Conservation (phyloP, 1,284 basidiomycete species). For the Stygiomarasmius scandens region DNA sequence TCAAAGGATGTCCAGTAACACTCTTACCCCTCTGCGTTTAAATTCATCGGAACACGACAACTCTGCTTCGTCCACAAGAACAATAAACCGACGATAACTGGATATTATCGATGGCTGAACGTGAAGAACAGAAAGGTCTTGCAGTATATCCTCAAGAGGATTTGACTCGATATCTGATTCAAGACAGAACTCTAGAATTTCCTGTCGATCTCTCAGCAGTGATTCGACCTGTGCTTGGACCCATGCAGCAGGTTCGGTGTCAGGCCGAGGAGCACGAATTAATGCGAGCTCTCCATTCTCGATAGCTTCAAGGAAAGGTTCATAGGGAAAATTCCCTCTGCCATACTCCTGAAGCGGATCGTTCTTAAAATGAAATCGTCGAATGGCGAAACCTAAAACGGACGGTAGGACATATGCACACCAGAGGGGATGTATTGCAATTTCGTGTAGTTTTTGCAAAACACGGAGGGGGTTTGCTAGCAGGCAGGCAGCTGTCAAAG, state of each 20-base stretch:
- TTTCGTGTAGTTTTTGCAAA: slow-evolving; percentile 46
- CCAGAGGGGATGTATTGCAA: slow-evolving; percentile 67
- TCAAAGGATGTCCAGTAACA: neutral
- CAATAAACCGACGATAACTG: slow-evolving; percentile 61
- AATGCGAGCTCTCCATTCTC: slow-evolving; percentile 54
- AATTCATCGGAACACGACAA: neutral
- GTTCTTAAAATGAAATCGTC: slow-evolving; percentile 30
- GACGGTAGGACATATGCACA: slow-evolving; percentile 61
- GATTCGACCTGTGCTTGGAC: slow-evolving; percentile 11
- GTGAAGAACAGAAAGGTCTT: slow-evolving; percentile 51
- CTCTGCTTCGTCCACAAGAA: slow-evolving; percentile 37
- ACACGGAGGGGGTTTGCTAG: slow-evolving; percentile 49
- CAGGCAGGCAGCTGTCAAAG: slow-evolving; percentile 65
- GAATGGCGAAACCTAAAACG: slow-evolving; percentile 53
- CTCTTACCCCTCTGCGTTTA: slow-evolving; percentile 1
- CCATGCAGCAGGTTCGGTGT: slow-evolving; percentile 10
- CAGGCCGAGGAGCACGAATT: slow-evolving; percentile 43
- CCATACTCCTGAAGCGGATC: slow-evolving; percentile 28
- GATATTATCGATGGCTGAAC: slow-evolving; percentile 59
- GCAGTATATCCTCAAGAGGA: slow-evolving; percentile 34
- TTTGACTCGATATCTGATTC: slow-evolving; percentile 38
- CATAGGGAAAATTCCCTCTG: slow-evolving; percentile 42
- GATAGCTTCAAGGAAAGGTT: slow-evolving; percentile 49
- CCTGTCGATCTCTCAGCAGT: slow-evolving; percentile 29
- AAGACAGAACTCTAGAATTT: slow-evolving; percentile 45